phyloP scores from a whole-genome alignment of 495 filamentous ascomycete species.

The Hyaloscypha finlandica region DNA sequence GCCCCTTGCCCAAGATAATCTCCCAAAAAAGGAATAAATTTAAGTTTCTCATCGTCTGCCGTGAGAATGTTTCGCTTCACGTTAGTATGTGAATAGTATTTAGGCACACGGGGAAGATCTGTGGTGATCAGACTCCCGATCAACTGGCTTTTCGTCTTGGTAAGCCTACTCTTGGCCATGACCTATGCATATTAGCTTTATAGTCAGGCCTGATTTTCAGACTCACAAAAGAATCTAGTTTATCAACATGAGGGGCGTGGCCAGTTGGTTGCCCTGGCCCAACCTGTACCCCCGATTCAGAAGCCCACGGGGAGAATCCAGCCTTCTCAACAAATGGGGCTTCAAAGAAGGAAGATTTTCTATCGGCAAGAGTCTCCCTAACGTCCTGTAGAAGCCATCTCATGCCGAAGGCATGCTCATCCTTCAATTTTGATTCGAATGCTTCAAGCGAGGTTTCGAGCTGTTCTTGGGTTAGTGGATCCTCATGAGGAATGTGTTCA shows the following conservation, averaged over 20 bases:
- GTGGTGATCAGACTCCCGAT: conserved; percentile 1
- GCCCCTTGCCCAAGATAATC: conserved; percentile 12
- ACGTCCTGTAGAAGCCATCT: conserved; percentile 4
- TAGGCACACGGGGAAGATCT: conserved; percentile 25
- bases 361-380: not conserved
- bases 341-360: not conserved
- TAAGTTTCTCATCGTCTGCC: conserved; percentile 29
- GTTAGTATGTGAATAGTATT: conserved; percentile 25
- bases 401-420: not conserved
- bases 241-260: not conserved
- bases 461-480: not conserved
- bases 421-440: not conserved
- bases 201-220: not conserved
- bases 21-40: conserved; percentile 28
- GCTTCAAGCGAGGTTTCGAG: not conserved
- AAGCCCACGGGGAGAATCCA: not conserved
- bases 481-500: not conserved
- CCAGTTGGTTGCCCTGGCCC: not conserved
- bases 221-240: not conserved
- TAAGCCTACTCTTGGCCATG: not conserved
- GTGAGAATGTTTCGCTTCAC: conserved; percentile 29
- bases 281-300: not conserved
- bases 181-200: not conserved
- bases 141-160: conserved; percentile 2
- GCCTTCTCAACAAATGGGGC: not conserved